phyloP scores from a whole-genome alignment of 495 filamentous ascomycete species.

The Penicillium canariense region DNA sequence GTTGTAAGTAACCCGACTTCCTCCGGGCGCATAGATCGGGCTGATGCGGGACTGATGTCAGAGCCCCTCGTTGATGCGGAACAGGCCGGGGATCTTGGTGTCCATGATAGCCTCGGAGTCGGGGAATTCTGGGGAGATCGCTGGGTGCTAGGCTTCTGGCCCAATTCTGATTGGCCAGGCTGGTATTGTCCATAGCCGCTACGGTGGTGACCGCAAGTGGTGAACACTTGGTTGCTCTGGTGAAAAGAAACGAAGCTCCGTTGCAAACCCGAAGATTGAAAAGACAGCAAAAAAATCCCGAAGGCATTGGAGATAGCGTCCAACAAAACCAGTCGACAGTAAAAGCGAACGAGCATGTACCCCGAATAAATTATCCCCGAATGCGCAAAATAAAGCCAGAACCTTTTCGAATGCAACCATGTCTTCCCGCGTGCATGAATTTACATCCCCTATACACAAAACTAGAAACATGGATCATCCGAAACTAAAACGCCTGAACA shows the following conservation, averaged over 20 bases:
- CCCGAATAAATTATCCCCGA: constrained; percentile 5
- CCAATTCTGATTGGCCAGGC: constrained; percentile 6
- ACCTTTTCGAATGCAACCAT: constrained; percentile 25
- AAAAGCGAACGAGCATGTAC: constrained; percentile 10
- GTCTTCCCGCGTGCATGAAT: constrained; percentile 2
- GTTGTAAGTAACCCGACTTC: constrained; percentile 13
- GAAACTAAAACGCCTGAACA: constrained; percentile 16
- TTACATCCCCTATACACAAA: constrained; percentile 19
- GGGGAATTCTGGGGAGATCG: constrained; percentile 21
- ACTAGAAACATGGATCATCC: constrained; percentile 8
- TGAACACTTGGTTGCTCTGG: background rate
- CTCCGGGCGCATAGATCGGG: constrained; percentile 41
- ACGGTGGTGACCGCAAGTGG: background rate
- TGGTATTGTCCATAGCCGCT: constrained; percentile 28
- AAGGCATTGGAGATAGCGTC: background rate
- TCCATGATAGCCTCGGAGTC: constrained; percentile 41
- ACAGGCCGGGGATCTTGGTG: constrained; percentile 29
- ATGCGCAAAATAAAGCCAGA: constrained; percentile 5
- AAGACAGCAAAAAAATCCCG: background rate
- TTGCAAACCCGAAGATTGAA: constrained; percentile 4
- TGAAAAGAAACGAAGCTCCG: background rate
- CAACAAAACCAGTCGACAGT: background rate
- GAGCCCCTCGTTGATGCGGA: constrained; percentile 33
- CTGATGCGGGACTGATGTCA: constrained; percentile 54
- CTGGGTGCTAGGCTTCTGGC: background rate